Evolutionary conservation across 2,329 filamentous ascomycete genomes (phyloP), one percentile per base, ranked within the genome.

Genomic region (Gaeumannomyces sp.): DNA sequence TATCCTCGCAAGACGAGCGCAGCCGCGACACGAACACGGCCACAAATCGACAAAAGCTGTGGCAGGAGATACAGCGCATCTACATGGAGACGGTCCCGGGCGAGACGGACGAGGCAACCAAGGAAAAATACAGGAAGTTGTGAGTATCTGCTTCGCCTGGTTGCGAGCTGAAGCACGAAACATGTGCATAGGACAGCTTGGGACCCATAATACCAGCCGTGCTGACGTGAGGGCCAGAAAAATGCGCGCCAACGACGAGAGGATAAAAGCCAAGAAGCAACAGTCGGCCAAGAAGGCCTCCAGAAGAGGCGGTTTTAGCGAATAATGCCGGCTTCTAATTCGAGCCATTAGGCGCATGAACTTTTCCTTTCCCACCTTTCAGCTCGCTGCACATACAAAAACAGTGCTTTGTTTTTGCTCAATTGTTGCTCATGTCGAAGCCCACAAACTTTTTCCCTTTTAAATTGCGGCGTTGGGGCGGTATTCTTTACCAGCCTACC

Each of bases 1-100:
- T 87, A 45, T 80, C 85, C 64, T 82, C 82, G 0, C 85, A 87
- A 70, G 81, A 79, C 2, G 78, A 82, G 64, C 78, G 85, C 27
- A 84, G 81, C 56, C 77, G 83, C 60, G 75, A 75, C 22, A 78
- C 80, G 61, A 87, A 87, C 69, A 74, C 76, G 13, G 79, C 82
- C 1, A 81, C 85, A 56, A 87, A 87, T 69, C 76, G 76, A 38
- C 71, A 73, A 29, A 73, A 85, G 69, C 73, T 85, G 1, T 66
- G 76, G 2, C 76, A 81, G 3, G 83, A 85, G 71, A 68, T 85
- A 14, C 73, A 71, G 33, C 75, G 74, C 33, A 80, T 85, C 61
- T 85, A 83, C 66, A 72, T 73, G 2, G 76, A 77, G 50, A 73
- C 73, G 2, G 79, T 83, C 2, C 83, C 83, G 0, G 76, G 77